Percentiles rank a stretch among this genome's conserved stretches.
Conservation (phyloP, 1,284 basidiomycete genomes). For the Pyrrhoderma noxium region DNA sequence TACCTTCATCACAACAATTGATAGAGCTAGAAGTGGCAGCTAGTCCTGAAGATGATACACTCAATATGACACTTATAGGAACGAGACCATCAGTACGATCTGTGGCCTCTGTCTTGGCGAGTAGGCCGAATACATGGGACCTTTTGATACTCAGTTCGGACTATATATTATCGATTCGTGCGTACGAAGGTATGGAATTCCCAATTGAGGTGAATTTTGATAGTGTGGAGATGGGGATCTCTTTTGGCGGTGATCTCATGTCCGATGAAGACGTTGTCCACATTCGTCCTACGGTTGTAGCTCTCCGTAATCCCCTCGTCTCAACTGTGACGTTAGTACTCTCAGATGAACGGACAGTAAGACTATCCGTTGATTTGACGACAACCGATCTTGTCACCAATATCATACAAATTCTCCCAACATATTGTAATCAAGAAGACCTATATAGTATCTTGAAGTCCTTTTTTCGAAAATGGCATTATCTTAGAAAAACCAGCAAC, state of each 20-base stretch:
- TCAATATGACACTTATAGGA: conserved; percentile 34
- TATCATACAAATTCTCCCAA: conserved; percentile 40
- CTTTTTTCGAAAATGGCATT: conserved; percentile 53
- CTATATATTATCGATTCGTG: conserved; percentile 45
- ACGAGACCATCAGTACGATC: conserved; percentile 42
- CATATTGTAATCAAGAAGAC: conserved; percentile 32
- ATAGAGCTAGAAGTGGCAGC: conserved; percentile 26
- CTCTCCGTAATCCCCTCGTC: conserved; percentile 35
- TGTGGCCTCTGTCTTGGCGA: conserved; percentile 51
- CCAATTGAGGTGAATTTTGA: conserved; percentile 28
- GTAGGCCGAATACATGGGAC: conserved; percentile 58
- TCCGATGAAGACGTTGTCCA: conserved; percentile 17
- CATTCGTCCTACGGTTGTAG: conserved; percentile 29
- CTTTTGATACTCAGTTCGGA: conserved; percentile 55
- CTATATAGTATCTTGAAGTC: conserved; percentile 49
- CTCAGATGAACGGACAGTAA: conserved; percentile 39
- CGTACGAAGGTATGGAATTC: conserved; percentile 51
- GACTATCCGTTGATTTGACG: conserved; percentile 42
- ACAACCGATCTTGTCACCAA: conserved; percentile 52
- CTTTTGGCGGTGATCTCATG: conserved; percentile 13
- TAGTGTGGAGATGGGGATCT: conserved; percentile 20
- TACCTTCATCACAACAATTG: conserved; percentile 41
- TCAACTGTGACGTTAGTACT: conserved; percentile 42
- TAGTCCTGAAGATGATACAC: conserved; percentile 29
- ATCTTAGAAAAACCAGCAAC: conserved; percentile 29